Base-by-base conservation (phyloP, 176 grass and related monocot species). In the Cymbopogon citratus region DNA sequence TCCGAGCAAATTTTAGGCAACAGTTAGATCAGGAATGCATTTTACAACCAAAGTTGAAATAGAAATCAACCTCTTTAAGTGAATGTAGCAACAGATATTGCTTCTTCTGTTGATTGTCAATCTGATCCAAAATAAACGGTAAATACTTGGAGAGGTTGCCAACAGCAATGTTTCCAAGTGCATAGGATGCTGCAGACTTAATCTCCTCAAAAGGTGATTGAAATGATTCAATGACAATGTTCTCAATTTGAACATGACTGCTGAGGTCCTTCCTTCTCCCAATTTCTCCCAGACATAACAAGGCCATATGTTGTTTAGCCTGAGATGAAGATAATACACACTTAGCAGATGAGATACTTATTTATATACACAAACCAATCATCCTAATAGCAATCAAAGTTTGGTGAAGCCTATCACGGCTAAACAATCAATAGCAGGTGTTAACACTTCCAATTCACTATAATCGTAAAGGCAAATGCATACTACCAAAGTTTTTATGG, bases 191-290 rank as follows among this genome's bases (percentile, higher is more conserved):
- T 69, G 94, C 94, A 73, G 94, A 97, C 46, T 93, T 97, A 39
- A 97, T 97, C 86, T 97, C 94, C 85, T 97, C 94, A 83, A 97
- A 97, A 83, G 94, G 94, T 46, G 94, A 97, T 69, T 93, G 94
- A 85, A 97, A 97, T 18, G 94, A 97, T 72, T 97, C 94, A 23
- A 97, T 97, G 45, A 97, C 94, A 73, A 97, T 97, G 75, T 91
- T 93, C 81, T 97, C 94, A n/a, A 97, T 93, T 40, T 93, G 88
- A 81, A 63, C 77, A 83, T 97, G 94, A 66, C 79, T 71, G 75
- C 91, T 97, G 27, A 97, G 78, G 63, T 97, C 91, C 70, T 89
- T 97, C 77, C 94, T 91, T 65, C 94, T 80, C 68, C 94, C 94
- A 57, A 97, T 97, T 89, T 97, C 94, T 51, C 94, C 94, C 46